Percentiles rank a stretch among this genome's conserved stretches.
Conservation (phyloP, 2,329 filamentous ascomycete genomes). For the Cryoendolithus antarcticus region DNA sequence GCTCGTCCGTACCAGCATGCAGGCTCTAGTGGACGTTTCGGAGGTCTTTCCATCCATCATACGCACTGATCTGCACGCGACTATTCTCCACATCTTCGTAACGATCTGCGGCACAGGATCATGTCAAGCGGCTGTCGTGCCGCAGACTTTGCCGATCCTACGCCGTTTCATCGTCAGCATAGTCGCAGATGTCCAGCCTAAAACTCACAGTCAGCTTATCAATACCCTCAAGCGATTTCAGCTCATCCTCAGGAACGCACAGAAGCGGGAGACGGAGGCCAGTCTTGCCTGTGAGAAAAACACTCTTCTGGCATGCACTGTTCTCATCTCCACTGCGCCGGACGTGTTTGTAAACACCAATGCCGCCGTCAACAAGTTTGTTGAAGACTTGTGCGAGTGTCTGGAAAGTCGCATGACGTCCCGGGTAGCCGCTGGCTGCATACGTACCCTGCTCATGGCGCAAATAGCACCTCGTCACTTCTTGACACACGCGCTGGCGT, state of each 20-base stretch:
- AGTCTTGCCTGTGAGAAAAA: conserved; percentile 88
- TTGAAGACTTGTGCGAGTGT: conserved; percentile 76
- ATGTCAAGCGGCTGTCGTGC: conserved; percentile 80
- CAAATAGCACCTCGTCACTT: conserved; percentile 53
- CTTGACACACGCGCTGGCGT: conserved; percentile 63
- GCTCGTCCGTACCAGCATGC: conserved; percentile 66
- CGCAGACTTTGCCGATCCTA: conserved; percentile 79
- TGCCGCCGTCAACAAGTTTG: conserved; percentile 58
- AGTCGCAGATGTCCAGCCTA: conserved; percentile 28
- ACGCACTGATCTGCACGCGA: conserved; percentile 89
- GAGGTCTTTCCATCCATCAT: conserved; percentile 95
- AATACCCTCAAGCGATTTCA: conserved; percentile 75
- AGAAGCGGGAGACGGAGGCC: conserved; percentile 62
- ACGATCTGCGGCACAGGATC: conserved; percentile 78
- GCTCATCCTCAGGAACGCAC: conserved; percentile 62
- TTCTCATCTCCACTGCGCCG: conserved; percentile 65
- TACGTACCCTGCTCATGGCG: conserved; percentile 70
- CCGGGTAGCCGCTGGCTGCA: conserved; percentile 81
- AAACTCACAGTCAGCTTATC: conserved; percentile 59
- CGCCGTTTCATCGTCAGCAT: conserved; percentile 80
- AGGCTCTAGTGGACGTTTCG: conserved; percentile 84
- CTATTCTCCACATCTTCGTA: conserved; percentile 91
- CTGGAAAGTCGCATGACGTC: conserved; percentile 69
- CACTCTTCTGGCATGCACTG: conserved; percentile 72
- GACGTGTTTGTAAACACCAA: conserved; percentile 58